Evolutionary conservation across 2,329 filamentous ascomycete species (phyloP), one percentile per base, ranked within the genome.

Genomic region (Penicillium crustosum): DNA sequence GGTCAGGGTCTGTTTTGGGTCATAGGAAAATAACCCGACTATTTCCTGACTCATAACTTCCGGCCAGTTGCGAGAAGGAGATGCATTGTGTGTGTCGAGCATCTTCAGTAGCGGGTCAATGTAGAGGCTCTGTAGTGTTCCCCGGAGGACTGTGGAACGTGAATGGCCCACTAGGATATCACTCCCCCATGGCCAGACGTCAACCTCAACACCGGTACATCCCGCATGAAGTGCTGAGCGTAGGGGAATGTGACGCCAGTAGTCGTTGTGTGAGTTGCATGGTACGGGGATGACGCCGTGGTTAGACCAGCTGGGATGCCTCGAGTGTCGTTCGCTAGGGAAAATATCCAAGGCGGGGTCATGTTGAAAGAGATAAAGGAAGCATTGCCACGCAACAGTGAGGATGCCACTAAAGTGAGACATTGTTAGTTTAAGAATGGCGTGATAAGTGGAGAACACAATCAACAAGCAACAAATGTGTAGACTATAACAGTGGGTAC

Each of bases 181-280:
- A 5, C 78, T 70, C 54, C 82, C 78, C 48, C 81, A 81, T 1
- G 84, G 76, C 85, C 86, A 91, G 23, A 91, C 82, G 67, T 91
- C 89, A 2, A 86, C 87, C 73, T 91, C 88, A 4, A 89, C 79
- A 10, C 86, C 82, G 6, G 83, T 82, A 63, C 85, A 88, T 7
- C 86, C 84, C 6, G 81, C 80, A 8, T 76, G 71, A 1, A 88
- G 70, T 23, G 88, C 88, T 12, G 84, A 84, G 65, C 83, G 86
- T 4, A 91, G 77, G 0, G 88, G 87, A 0, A 83, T 77, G 19
- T 78, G 77, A 49, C 86, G 82, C 84, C 85, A 88, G 71, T 90
- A 90, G 70, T 90, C 87, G 65, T 90, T 89, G 68, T 90, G 87
- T 1, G 84, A 87, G 69, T 89, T 86, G 61, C 85, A 87, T 2